Base-by-base conservation (phyloP, 176 grass and related monocot species). In the Lolium perenne region DNA sequence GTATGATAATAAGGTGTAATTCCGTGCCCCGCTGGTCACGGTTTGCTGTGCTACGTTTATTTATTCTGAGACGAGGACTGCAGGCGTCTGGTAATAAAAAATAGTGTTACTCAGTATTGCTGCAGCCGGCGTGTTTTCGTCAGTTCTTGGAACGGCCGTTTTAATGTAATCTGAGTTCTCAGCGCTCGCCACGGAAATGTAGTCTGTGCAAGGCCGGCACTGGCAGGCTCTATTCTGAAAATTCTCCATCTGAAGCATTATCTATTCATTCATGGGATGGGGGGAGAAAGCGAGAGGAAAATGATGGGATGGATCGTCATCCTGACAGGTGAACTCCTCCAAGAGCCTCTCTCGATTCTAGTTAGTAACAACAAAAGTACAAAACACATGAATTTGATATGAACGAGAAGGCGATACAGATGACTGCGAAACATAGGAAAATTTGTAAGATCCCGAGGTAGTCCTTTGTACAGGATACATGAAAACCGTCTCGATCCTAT, bases 61-160 rank as follows among this genome's bases (percentile, higher is more conserved):
- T 47, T 74, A 66, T 66, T 6, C 22, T 15, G 72, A 53, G 22
- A 32, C 10, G 48, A 22, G 68, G 23, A 54, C 7, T 76, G 73
- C 73, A 4, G 71, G 71, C 71, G 12, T 50, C 12, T 15, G 46
- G 26, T 74, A 11, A 50, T 74, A 74, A 49, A 49, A 68, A 25
- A 12, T 15, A 74, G 43, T 23, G 4, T 10, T 62, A 2, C 10
- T 56, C 26, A 22, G 61, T 65, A 14, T 65, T 65, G 35, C 32
- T 40, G 66, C 66, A 9, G 74, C 74, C 74, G 74, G 74, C 74
- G 3, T 35, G 15, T 76, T 55, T 25, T 76, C 26, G 74, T 76
- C 74, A 76, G 25, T 55, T 55, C 15, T 10, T 76, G 68, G 49
- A 55, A 15, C 74, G 74, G 49, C 74, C 49, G 25, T 35, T 76